Base-by-base conservation (phyloP, 2,329 filamentous ascomycete genomes). In the Sporothrix brasiliensis region DNA sequence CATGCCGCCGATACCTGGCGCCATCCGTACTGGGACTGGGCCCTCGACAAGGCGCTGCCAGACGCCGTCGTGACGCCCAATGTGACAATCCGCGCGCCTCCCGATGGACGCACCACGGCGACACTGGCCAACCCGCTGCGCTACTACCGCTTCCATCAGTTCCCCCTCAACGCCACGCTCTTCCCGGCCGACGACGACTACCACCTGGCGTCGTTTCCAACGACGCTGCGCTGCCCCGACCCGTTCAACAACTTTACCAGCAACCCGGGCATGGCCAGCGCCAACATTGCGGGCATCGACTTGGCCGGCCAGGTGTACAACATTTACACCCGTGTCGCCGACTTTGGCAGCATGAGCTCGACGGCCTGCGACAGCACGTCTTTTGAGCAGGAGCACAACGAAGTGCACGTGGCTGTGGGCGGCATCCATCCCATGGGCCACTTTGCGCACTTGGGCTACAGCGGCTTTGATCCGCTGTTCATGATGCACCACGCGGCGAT, bases 401-500 rank as follows among this genome's bases (percentile, higher is more conserved):
- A 73, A 24, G 74, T 83, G 14, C 80, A 83, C 73, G 74, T 77
- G 34, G 75, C 70, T 9, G 75, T 81, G 13, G 80, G 80, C 7
- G 78, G 78, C 4, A 60, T 72, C 14, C 75, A 75, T 39, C 73
- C 77, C 9, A 76, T 72, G 65, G 72, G 74, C 2, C 74, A 76
- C 49, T 72, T 81, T 16, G 77, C 75, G 1, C 73, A 76, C 44
- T 72, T 81, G 19, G 76, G 76, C 21, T 77, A 79, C 65, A 78
- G 80, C 4, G 78, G 77, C 24, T 83, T 81, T 70, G 80, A 83
- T 69, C 77, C 81, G 13, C 74, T 83, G 21, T 83, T 83, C 70
- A 81, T 81, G 79, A 79, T 84, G n/a, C 82, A 83, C 70, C 81
- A 83, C 78, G 78, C 82, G 69, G 86, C 88, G 74, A 80, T 89